phyloP scores from a whole-genome alignment of 805 yeast genomes.

The Candida rishiriensis region DNA sequence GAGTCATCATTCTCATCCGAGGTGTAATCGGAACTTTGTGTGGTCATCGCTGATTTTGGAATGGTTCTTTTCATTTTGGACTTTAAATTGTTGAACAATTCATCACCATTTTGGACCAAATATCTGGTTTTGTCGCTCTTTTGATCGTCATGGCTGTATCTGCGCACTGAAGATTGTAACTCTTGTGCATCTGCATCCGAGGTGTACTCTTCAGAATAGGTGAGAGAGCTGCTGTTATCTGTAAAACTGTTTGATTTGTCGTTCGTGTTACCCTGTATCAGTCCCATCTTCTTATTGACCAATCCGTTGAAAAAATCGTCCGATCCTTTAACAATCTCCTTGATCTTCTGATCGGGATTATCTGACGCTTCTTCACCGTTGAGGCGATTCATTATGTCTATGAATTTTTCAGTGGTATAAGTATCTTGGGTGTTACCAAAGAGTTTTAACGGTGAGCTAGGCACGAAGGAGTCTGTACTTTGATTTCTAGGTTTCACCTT shows the following conservation, averaged over 20 bases:
- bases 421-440: constrained; percentile 28
- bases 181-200: constrained; percentile 29
- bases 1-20: constrained; percentile 15
- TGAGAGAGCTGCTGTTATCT: constrained; percentile 10
- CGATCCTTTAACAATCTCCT: constrained; percentile 18
- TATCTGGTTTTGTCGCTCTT: constrained; percentile 18
- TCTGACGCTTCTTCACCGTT: constrained; percentile 9
- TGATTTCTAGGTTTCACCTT: constrained; percentile 15
- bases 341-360: constrained; percentile 9
- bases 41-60: constrained; percentile 3
- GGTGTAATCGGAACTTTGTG: constrained; percentile 22
- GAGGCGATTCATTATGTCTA: constrained; percentile 20
- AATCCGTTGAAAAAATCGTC: constrained; percentile 17
- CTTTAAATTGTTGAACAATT: constrained; percentile 23
- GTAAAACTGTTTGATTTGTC: not conserved
- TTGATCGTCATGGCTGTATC: not conserved
- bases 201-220: constrained; percentile 24
- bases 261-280: not conserved
- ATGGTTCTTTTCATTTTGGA: constrained; percentile 12
- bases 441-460: constrained; percentile 28
- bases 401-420: constrained; percentile 26
- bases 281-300: constrained; percentile 9
- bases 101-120: constrained; percentile 22
- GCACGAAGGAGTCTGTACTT: constrained; percentile 20
- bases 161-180: constrained; percentile 11